These are phyloP conservation scores for Aspergillus quadricinctus DNA, from an alignment of 2,329 filamentous ascomycete genomes.

Conservation along the genomic window DNA sequence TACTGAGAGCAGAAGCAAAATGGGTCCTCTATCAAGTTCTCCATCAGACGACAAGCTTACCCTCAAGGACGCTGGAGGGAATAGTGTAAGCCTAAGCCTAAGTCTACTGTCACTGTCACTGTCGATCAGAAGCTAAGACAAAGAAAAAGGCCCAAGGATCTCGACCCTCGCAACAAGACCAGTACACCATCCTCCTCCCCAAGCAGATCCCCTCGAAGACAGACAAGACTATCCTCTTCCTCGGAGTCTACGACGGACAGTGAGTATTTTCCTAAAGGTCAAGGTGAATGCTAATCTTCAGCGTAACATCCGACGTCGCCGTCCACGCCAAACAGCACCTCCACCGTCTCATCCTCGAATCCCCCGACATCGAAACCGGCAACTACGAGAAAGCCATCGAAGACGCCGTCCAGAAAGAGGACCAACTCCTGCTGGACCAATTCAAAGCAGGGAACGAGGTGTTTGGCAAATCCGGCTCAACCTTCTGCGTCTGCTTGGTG, in stretches of 20 bases:
- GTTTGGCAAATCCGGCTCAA: background rate
- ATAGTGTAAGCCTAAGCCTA: background rate
- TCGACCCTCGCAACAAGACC: background rate
- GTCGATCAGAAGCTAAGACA: background rate
- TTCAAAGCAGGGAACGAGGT: background rate
- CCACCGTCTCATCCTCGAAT: background rate
- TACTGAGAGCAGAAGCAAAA: background rate
- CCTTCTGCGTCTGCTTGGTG: background rate
- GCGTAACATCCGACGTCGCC: background rate
- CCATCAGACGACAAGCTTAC: background rate
- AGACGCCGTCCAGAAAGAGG: background rate
- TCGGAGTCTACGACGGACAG: background rate
- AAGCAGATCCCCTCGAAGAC: background rate
- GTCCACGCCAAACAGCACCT: background rate
- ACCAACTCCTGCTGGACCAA: background rate
- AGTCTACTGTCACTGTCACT: too few relatives aligned
- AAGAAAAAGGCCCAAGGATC: background rate
- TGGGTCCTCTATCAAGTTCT: background rate
- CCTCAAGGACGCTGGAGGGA: background rate
- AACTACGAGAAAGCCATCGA: background rate
- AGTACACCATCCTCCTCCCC: background rate
- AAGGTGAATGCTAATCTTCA: background rate
- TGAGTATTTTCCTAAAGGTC: background rate
- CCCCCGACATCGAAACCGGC: background rate
- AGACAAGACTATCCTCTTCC: background rate